phyloP scores from a whole-genome alignment of 2,329 filamentous ascomycete genomes.

The Colletotrichum chrysophilum region DNA sequence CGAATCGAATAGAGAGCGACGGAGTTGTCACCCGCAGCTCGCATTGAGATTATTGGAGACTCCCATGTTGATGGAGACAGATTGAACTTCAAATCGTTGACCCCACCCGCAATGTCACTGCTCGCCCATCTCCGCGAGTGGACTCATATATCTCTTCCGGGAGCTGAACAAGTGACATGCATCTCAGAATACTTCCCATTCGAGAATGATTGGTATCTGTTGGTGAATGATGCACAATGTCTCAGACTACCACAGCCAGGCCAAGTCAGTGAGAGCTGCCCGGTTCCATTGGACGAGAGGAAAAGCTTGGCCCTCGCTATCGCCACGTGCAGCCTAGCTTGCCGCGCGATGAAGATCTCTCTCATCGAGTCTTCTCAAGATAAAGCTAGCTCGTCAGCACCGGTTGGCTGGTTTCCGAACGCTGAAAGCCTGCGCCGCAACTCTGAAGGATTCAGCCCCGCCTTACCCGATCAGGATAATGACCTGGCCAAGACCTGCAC shows the following conservation, averaged over 20 bases:
- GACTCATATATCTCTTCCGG: neutral
- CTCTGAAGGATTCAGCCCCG: neutral
- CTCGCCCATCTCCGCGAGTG: neutral
- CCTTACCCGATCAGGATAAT: constrained; percentile 16
- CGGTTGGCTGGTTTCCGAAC: neutral
- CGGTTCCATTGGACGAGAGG: neutral
- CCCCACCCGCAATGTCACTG: neutral
- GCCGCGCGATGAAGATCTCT: neutral
- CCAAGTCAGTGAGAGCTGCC: neutral
- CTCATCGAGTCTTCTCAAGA: neutral
- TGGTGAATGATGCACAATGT: neutral
- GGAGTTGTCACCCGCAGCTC: neutral
- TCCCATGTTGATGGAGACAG: neutral
- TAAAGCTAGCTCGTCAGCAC: neutral
- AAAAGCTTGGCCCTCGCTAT: neutral
- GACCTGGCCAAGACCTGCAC: constrained; percentile 20
- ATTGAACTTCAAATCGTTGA: accelerated
- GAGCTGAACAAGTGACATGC: neutral
- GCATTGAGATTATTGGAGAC: neutral
- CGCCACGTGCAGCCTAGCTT: neutral
- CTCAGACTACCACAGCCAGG: neutral
- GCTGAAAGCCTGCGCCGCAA: neutral
- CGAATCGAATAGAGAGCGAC: neutral
- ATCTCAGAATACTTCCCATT: neutral
- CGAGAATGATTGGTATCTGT: neutral